Base-by-base conservation (phyloP, 73 alveolate species). In the Paramecium tetraurelia region DNA sequence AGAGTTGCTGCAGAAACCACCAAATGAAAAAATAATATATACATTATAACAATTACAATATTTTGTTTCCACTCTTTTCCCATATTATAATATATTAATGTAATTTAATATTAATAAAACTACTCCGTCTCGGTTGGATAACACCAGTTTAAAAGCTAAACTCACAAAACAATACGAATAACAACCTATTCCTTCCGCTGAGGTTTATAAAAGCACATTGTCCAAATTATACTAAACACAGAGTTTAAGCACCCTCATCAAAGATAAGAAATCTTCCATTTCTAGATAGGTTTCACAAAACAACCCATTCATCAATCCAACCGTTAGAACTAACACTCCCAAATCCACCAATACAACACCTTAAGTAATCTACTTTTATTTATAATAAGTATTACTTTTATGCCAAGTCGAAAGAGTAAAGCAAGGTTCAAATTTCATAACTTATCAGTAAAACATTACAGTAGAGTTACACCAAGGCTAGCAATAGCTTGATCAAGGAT, bases 1-100 rank as follows among this genome's bases (percentile, higher is more conserved):
- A 93, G 95, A 92, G 92, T 95, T 92, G 97, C 98, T 35, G 98
- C 95, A 38, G 95, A 92, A 86, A 31, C 85, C 36, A 22, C 94
- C 59, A 86, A 93, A 83, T 93, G 95, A 92, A 63, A 63, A 59
- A 63, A 31, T 31, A 63, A 63, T 63, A 63, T 53, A 53, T 53
- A 18, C 69, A 53, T 53, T 53, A 53, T 53, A 53, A 18, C 69
- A 53, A 53, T 53, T 53, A 53, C 69, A 53, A 53, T 53, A 53
- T 53, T 18, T 53, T 53, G 33, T 18, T 48, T 53, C 14, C 14
- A 16, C 33, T 53, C 33, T 53, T 20, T 16, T 9, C 21, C n/a
- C 21, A 16, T 18, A 50, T 50, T 53, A 53, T 53, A 16, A 53
- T 53, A 53, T 53, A 53, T 53, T 53, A 53, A 53, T 53, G 69